Conservation (phyloP, 495 filamentous ascomycete species). For the Cercophora newfieldiana region DNA sequence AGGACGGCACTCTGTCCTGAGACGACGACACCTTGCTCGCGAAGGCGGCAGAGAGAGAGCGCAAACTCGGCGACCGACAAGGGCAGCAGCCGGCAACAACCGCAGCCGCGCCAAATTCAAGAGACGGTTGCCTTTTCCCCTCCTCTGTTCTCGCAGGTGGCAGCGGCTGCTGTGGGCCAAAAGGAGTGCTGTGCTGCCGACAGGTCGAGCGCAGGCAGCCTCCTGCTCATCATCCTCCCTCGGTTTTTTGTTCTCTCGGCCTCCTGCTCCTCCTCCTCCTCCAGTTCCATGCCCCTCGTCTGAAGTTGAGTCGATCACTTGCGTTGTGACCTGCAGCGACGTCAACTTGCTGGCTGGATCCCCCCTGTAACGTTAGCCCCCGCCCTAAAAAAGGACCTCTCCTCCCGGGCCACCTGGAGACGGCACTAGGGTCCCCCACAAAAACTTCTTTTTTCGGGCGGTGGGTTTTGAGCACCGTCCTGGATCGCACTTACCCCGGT, state of each 20-base stretch:
- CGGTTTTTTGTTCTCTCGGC: not conserved
- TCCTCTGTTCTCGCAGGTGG: not conserved
- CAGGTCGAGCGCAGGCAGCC: not conserved
- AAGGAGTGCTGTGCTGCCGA: not conserved
- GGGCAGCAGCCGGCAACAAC: not conserved
- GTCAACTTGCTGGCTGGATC: not conserved
- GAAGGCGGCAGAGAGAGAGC: not conserved
- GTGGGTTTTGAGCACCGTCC: constrained; percentile 17
- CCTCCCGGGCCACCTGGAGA: not conserved
- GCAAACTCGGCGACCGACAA: not conserved
- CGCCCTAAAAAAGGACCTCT: constrained; percentile 23
- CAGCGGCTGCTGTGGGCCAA: not conserved
- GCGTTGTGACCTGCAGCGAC: constrained; percentile 24
- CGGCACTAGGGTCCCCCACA: constrained; percentile 25
- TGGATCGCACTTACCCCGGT: constrained; percentile 19
- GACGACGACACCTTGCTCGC: not conserved
- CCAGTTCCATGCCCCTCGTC: constrained; percentile 17
- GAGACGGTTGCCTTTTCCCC: not conserved
- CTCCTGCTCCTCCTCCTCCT: not conserved
- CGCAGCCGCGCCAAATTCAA: not conserved
- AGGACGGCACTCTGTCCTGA: no score
- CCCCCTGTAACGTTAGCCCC: constrained; percentile 10
- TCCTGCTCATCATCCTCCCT: not conserved
- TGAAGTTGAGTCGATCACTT: constrained; percentile 23
- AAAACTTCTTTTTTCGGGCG: constrained; percentile 29